These are phyloP conservation scores for Mortierella sp. DNA, from an alignment of 371 early-diverging fungal species.

Conservation along the genomic window DNA sequence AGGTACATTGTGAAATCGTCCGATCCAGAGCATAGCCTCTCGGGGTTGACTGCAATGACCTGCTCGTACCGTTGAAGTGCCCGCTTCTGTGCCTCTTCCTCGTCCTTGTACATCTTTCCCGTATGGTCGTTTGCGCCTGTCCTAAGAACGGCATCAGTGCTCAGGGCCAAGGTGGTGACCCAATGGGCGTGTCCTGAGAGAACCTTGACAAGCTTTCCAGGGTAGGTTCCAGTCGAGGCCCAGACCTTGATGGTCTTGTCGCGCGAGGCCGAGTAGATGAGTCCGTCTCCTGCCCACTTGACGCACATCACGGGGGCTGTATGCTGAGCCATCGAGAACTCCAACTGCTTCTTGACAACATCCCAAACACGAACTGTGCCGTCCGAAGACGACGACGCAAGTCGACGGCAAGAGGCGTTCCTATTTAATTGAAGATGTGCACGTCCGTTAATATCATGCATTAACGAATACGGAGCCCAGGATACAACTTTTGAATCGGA, in stretches of 20 bases:
- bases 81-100: slow-evolving; percentile 80
- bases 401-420: slow-evolving; percentile 81
- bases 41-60: slow-evolving; percentile 77
- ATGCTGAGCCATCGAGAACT: slow-evolving; percentile 90
- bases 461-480: background rate
- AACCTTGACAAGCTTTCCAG: slow-evolving; percentile 89
- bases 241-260: slow-evolving; percentile 97
- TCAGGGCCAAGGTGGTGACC: slow-evolving; percentile 95
- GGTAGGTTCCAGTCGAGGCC: slow-evolving; percentile 70
- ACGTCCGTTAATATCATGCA: background rate
- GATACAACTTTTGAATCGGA: too few species aligned
- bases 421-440: slow-evolving; percentile 28
- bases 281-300: slow-evolving; percentile 96
- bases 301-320: slow-evolving; percentile 94
- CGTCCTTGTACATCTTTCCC: slow-evolving; percentile 68
- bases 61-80: slow-evolving; percentile 88
- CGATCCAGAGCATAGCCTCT: slow-evolving; percentile 93
- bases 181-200: slow-evolving; percentile 96
- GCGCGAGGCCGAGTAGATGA: slow-evolving; percentile 92
- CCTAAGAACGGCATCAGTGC: slow-evolving; percentile 91
- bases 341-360: slow-evolving; percentile 78
- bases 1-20: slow-evolving; percentile 98
- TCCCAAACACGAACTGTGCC: slow-evolving; percentile 98
- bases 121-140: slow-evolving; percentile 95
- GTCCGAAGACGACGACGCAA: slow-evolving; percentile 97